phyloP scores from a whole-genome alignment of 1,284 basidiomycete genomes.

The Mycena sp. region DNA sequence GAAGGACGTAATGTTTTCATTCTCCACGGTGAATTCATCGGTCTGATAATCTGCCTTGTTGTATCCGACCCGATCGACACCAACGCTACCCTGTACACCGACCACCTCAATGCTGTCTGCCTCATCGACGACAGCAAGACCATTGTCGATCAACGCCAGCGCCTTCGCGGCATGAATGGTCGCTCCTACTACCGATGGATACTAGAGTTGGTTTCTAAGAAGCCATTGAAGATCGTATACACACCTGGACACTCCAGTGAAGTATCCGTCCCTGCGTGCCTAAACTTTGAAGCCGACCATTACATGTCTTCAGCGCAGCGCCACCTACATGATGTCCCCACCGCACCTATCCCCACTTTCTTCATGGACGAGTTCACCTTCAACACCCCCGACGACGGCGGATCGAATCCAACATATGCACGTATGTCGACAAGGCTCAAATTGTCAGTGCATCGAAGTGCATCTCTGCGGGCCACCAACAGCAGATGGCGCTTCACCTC shows the following conservation, averaged over 20 bases:
- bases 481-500: not conserved
- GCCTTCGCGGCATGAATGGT: not conserved
- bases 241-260: not conserved
- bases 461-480: not conserved
- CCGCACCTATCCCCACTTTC: constrained; percentile 7
- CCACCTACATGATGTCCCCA: not conserved
- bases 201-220: not conserved
- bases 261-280: too few species aligned
- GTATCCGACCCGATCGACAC: not conserved
- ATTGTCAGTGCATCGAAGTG: not conserved
- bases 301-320: not conserved
- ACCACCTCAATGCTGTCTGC: constrained; percentile 8
- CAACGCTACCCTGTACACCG: too few species aligned
- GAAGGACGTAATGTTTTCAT: constrained; percentile 29
- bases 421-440: not conserved
- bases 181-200: constrained; percentile 13
- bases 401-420: constrained; percentile 7
- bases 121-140: constrained; percentile 7
- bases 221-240: not conserved
- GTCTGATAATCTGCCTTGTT: not conserved
- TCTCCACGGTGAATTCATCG: constrained; percentile 30
- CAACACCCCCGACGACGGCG: not conserved
- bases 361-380: constrained; percentile 1
- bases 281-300: constrained; percentile 9
- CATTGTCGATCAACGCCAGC: not conserved